Conservation (phyloP, 148 eudicot genomes). For the Fagopyrum homotropicum region DNA sequence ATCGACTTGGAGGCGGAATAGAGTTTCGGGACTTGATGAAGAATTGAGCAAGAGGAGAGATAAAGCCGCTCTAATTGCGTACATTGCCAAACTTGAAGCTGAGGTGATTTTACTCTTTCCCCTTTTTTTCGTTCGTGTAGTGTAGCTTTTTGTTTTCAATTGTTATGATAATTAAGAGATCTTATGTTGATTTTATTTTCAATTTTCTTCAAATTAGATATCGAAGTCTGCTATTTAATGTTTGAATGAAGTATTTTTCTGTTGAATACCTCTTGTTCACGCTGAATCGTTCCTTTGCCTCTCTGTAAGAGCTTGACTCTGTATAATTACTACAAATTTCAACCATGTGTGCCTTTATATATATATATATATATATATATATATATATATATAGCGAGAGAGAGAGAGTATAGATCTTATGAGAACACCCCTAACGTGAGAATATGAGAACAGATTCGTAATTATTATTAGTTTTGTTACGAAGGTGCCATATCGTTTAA, state of each 20-base stretch:
- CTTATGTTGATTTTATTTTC: background rate
- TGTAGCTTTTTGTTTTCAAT: background rate
- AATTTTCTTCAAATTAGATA: background rate
- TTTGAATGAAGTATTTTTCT: background rate
- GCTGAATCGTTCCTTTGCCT: too few relatives aligned
- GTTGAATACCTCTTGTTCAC: too few relatives aligned
- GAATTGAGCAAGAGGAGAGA: slow-evolving; percentile 80
- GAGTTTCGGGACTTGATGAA: slow-evolving; percentile 72
- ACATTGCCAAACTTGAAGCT: slow-evolving; percentile 85
- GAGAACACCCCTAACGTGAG: too few relatives aligned
- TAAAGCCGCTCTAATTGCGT: slow-evolving; percentile 82
- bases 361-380: too few relatives aligned
- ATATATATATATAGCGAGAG: too few relatives aligned
- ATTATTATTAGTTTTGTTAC: too few relatives aligned
- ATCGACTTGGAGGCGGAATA: slow-evolving; percentile 57
- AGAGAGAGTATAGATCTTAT: too few relatives aligned
- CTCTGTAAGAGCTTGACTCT: too few relatives aligned
- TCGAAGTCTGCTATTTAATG: background rate
- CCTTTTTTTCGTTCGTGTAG: background rate
- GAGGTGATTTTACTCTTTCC: slow-evolving; percentile 37
- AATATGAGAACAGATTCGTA: too few relatives aligned
- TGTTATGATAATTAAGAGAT: background rate
- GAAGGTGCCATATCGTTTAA: too few relatives aligned
- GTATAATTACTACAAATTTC: too few relatives aligned
- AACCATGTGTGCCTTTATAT: too few relatives aligned